phyloP scores from a whole-genome alignment of 2,329 filamentous ascomycete genomes.

The Byssochlamys sp. region DNA sequence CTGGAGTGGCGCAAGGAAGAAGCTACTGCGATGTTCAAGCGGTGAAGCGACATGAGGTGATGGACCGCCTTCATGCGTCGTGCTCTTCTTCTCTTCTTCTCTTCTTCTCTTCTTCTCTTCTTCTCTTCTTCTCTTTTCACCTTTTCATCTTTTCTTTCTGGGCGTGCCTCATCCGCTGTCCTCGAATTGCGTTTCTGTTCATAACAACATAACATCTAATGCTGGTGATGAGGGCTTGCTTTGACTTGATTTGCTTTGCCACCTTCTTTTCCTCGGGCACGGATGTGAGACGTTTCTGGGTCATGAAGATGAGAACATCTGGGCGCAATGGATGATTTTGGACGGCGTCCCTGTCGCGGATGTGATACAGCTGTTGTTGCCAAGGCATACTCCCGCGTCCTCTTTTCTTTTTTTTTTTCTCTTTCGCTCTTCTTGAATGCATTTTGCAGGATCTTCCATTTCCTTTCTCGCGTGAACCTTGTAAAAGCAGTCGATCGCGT shows the following conservation, averaged over 20 bases:
- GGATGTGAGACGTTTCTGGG: not conserved
- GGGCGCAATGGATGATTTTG: not conserved
- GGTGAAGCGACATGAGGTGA: slow-evolving; percentile 14
- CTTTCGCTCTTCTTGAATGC: not conserved
- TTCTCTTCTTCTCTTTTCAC: not conserved
- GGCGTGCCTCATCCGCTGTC: not conserved
- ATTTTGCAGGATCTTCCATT: not conserved
- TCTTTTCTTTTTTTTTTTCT: not conserved
- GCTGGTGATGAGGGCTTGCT: not conserved
- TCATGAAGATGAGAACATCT: not conserved
- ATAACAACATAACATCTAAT: not conserved
- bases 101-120: not conserved
- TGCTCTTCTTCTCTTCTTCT: not conserved
- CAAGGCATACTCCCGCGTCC: not conserved
- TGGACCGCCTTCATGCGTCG: not conserved
- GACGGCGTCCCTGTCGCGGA: not conserved
- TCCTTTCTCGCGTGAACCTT: not conserved
- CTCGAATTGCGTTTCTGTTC: not conserved
- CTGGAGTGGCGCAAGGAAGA: slow-evolving; percentile 42
- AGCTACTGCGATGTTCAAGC: slow-evolving; percentile 32
- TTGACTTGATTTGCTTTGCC: not conserved
- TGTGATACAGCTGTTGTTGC: not conserved
- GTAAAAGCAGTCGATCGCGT: not conserved
- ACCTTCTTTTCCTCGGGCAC: not conserved
- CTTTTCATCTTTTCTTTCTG: not conserved